Evolutionary conservation across 345 rosid species (phyloP).

Genomic region (Kernera saxatilis): DNA sequence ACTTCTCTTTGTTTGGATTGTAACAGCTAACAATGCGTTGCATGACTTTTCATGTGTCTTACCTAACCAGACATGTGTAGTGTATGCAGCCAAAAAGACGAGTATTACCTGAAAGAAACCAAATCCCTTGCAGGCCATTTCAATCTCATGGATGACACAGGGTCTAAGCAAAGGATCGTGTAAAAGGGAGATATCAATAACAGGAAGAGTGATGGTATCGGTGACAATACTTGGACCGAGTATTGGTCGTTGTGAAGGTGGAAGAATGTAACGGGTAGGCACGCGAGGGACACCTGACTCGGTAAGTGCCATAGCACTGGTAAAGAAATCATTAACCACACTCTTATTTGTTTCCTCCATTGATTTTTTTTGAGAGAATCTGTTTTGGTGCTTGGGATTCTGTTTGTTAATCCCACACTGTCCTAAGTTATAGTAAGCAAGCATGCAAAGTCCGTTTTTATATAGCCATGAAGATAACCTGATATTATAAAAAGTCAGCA

Average conservation of each 20-base stretch:
- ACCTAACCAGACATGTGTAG: conserved; percentile 6
- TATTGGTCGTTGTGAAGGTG: conserved; percentile 30
- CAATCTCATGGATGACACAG: conserved; percentile 17
- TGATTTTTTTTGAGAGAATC: background rate
- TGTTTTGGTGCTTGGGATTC: background rate
- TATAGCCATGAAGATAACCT: conserved; percentile 11
- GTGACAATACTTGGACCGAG: background rate
- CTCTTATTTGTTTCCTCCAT: conserved; percentile 22
- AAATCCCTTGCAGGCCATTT: conserved; percentile 29
- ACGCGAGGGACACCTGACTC: conserved; percentile 12
- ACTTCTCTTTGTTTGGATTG: background rate
- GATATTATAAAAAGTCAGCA: background rate
- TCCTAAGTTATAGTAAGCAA: conserved; percentile 8
- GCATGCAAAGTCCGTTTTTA: background rate
- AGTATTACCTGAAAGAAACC: conserved; percentile 32
- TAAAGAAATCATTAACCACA: conserved; percentile 2
- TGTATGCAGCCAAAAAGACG: background rate
- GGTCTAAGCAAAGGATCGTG: conserved; percentile 24
- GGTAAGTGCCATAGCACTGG: conserved; percentile 25
- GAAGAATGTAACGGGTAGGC: conserved; percentile 31
- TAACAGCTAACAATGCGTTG: background rate
- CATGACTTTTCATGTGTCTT: background rate
- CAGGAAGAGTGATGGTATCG: conserved; percentile 12
- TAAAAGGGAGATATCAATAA: conserved; percentile 23
- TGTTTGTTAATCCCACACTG: background rate